Percentiles rank a stretch among this genome's conserved stretches.
These are phyloP conservation scores for Candida caryicola DNA, from an alignment of 805 yeast genomes.

Conservation along the genomic window DNA sequence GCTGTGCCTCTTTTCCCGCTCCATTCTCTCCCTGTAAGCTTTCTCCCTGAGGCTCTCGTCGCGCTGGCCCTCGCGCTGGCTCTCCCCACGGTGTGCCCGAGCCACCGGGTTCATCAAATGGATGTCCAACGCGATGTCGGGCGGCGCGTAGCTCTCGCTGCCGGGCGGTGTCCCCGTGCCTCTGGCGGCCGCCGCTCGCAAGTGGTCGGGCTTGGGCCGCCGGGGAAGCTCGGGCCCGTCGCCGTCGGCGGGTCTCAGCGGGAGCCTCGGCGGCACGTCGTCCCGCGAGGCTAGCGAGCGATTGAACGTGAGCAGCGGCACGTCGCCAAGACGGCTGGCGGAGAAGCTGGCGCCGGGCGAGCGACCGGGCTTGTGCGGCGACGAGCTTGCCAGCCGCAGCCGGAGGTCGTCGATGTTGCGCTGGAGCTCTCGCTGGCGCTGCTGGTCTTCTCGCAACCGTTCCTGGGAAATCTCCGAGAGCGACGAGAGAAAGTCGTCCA, in stretches of 20 bases:
- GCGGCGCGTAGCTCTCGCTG: no score
- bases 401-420: constrained; percentile 30
- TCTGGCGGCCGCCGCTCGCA: background rate
- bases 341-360: background rate
- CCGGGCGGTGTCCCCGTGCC: no score
- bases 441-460: constrained; percentile 31
- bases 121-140: constrained; percentile 10
- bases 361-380: constrained; percentile 17
- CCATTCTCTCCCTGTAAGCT: no score
- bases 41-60: background rate
- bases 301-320: constrained; percentile 19
- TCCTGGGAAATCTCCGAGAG: constrained; percentile 37
- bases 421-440: constrained; percentile 32
- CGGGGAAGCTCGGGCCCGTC: background rate
- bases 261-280: constrained; percentile 3
- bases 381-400: constrained; percentile 20
- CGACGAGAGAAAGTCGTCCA: constrained; percentile 36
- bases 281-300: constrained; percentile 4
- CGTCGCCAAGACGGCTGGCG: background rate
- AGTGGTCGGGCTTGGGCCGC: background rate
- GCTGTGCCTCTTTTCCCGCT: no score
- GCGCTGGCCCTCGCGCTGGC: background rate
- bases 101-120: constrained; percentile 19
- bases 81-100: no score
- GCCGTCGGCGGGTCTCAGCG: constrained; percentile 2